Evolutionary conservation across 106 monocot genomes (phyloP), one percentile per base, ranked within the genome.

Genomic region (Allium cepa): DNA sequence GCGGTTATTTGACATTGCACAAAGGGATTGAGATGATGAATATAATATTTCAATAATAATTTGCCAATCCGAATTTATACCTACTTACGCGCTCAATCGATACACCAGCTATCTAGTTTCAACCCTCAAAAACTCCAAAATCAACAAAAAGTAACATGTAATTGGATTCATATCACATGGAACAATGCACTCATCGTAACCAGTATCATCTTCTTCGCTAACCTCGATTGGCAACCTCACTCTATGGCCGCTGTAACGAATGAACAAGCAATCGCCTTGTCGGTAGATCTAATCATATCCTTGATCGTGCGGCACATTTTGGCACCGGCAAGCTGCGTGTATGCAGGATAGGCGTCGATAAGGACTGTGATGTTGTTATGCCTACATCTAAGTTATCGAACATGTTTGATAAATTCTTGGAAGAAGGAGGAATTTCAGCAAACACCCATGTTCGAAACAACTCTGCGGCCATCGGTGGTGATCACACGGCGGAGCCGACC

Each of bases 191-290:
- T 74, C 74, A 28, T 74, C 74, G 49, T 50, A 67, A n/a, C 95
- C 95, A 4, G 95, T 95, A 70, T 88, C 85, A 50, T 95, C 95
- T 46, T 85, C 62, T 46, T 88, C 91, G 17, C 88, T 85, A 46
- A 83, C 81, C 83, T 91, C 95, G 17, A 88, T 83, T 13, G 95
- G 95, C 47, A 95, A 76, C 15, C 95, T 78, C 8, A 91, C 86
- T 18, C 95, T 91, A 16, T 95, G 95, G 26, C 95, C 95, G 64
- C 95, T 95, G 75, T 88, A 95, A 66, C 88, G 95, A 60, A 95
- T 49, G 76, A 95, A 91, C 18, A 95, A 83, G 71, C 27, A 69
- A 62, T 95, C 95, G 16, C 88, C 91, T 85, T 75, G 50, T 72
- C 26, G 13, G 85, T 85, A 16, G 79, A 77, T 60, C 60, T 60